phyloP scores from a whole-genome alignment of 1,139 yeast species.

The Blastobotrys elegans region DNA sequence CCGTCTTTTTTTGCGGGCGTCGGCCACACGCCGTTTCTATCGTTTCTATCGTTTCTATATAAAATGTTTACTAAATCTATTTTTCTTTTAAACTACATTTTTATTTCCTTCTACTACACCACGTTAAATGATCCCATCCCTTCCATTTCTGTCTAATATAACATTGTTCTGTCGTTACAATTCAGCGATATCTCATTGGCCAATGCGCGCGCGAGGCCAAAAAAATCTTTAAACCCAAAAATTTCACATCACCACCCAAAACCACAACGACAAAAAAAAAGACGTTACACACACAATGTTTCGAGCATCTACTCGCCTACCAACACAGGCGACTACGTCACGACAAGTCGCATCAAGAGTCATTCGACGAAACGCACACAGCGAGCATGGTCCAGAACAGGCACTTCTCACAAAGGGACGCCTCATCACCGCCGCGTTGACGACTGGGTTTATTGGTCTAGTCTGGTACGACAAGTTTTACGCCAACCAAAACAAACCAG shows the following conservation, averaged over 20 bases:
- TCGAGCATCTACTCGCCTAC: constrained; percentile 10
- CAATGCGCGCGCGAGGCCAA: background rate
- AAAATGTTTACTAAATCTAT: too few relatives aligned
- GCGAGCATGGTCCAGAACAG: constrained; percentile 22
- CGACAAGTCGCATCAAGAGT: constrained; percentile 11
- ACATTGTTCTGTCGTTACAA: too few relatives aligned
- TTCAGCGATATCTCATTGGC: background rate
- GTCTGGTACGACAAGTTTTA: constrained; percentile 26
- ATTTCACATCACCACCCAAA: constrained; percentile 1
- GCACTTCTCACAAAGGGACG: constrained; percentile 12
- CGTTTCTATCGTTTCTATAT: too few relatives aligned
- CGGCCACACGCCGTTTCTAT: too few relatives aligned
- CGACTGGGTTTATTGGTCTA: constrained; percentile 24
- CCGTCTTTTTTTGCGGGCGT: too few relatives aligned
- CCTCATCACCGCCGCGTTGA: constrained; percentile 22
- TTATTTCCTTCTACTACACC: too few relatives aligned
- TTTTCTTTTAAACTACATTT: too few relatives aligned
- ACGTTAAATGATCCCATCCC: too few relatives aligned
- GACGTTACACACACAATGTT: constrained; percentile 12
- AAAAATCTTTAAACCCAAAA: background rate
- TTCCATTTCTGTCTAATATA: too few relatives aligned
- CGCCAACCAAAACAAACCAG: constrained; percentile 17
- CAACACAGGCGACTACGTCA: constrained; percentile 5
- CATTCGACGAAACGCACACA: constrained; percentile 18
- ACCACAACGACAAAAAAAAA: background rate